These are phyloP conservation scores for Russula lepida DNA, from an alignment of 768 basidiomycete genomes.

Conservation along the genomic window DNA sequence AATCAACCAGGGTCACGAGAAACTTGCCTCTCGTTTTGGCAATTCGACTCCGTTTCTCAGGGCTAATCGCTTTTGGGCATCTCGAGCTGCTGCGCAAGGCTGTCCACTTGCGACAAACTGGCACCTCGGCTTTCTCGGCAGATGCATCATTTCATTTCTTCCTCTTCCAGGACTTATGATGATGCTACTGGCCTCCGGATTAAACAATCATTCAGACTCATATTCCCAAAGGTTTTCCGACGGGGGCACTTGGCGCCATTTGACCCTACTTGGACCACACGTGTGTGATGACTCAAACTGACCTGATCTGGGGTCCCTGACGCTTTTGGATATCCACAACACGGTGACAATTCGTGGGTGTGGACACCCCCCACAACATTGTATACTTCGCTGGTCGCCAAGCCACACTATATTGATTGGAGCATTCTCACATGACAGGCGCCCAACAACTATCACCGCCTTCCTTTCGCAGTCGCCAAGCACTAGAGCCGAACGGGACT, in stretches of 20 bases:
- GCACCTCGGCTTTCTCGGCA: constrained; percentile 1
- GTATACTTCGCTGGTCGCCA: neutral
- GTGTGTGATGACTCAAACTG: neutral
- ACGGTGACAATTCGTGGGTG: neutral
- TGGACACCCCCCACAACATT: neutral
- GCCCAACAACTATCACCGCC: neutral
- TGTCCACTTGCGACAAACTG: constrained; percentile 1
- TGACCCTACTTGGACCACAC: neutral
- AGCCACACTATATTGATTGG: neutral
- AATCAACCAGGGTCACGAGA: constrained; percentile 2
- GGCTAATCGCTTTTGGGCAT: neutral
- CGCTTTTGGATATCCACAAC: neutral
- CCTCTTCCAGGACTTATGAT: neutral
- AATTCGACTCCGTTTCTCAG: constrained; percentile 3
- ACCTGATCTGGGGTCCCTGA: neutral
- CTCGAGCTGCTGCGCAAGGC: neutral
- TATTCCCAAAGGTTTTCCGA: neutral
- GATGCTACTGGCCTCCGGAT: neutral
- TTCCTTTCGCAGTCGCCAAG: neutral
- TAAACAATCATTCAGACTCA: neutral
- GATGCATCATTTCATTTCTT: neutral
- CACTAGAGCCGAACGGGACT: neutral
- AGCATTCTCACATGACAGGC: neutral
- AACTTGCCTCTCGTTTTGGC: neutral
- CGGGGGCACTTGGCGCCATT: neutral